phyloP scores from a whole-genome alignment of 495 filamentous ascomycete genomes.

The Chaetomium tenue region DNA sequence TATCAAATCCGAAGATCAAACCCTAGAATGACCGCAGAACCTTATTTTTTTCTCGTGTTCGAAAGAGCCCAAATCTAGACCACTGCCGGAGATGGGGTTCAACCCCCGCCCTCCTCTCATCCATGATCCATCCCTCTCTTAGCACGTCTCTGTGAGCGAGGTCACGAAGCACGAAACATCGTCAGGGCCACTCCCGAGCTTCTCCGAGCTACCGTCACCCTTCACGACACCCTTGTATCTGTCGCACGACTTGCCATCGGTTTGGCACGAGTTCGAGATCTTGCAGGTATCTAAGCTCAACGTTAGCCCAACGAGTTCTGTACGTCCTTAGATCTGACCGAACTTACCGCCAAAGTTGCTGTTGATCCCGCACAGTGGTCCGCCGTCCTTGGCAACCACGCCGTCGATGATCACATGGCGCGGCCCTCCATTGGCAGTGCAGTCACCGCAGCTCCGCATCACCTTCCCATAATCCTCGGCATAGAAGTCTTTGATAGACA shows the following conservation, averaged over 20 bases:
- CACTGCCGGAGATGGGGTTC: too few relatives aligned
- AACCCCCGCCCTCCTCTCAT: too few relatives aligned
- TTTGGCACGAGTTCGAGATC: constrained; percentile 32
- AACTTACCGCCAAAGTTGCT: constrained; percentile 45
- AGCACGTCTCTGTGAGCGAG: constrained; percentile 15
- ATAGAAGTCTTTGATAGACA: constrained; percentile 57
- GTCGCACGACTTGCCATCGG: constrained; percentile 40
- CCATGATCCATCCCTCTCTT: too few relatives aligned
- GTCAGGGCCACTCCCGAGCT: constrained; percentile 33
- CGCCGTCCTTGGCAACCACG: constrained; percentile 49
- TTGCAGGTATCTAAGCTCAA: constrained; percentile 35
- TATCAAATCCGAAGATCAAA: too few relatives aligned
- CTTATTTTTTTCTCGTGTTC: too few relatives aligned
- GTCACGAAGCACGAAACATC: constrained; percentile 21
- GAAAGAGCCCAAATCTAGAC: too few relatives aligned
- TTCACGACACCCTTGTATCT: constrained; percentile 46
- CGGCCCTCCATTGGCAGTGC: constrained; percentile 33
- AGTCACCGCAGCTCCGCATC: constrained; percentile 60
- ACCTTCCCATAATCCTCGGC: constrained; percentile 50
- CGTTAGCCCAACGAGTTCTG: too few relatives aligned
- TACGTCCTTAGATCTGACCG: too few relatives aligned
- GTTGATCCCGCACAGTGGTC: constrained; percentile 52
- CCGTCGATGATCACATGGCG: constrained; percentile 53
- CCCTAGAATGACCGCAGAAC: too few relatives aligned
- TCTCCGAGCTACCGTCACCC: constrained; percentile 40